phyloP scores from a whole-genome alignment of 306 rosid genomes.

The Prunus persica region Prunus_persica_NCBIv2 NC_034011.1:26279001-26279500 shows the following conservation, averaged over 20 bases:
- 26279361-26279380: not conserved
- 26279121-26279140: slow-evolving; percentile 65
- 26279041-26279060: slow-evolving; percentile 70
- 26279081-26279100: slow-evolving; percentile 63
- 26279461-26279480: not conserved
- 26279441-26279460: not conserved
- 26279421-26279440: not conserved
- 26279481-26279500: not conserved
- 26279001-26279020: slow-evolving; percentile 53
- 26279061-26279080: slow-evolving; percentile 60
- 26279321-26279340: not conserved
- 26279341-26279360: not conserved
- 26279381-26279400: not conserved
- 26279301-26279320: slow-evolving; percentile 44
- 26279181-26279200: slow-evolving; percentile 49
- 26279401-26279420: not conserved
- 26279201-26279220: slow-evolving; percentile 57
- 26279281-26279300: slow-evolving; percentile 50
- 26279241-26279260: slow-evolving; percentile 58
- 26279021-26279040: slow-evolving; percentile 66
- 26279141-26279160: slow-evolving; percentile 68
- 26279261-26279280: slow-evolving; percentile 46
- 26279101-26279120: slow-evolving; percentile 67
- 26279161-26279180: slow-evolving; percentile 65
- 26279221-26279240: slow-evolving; percentile 78